Base-by-base conservation (phyloP, 2,329 filamentous ascomycete genomes). In the Alternaria gansuensis region DNA sequence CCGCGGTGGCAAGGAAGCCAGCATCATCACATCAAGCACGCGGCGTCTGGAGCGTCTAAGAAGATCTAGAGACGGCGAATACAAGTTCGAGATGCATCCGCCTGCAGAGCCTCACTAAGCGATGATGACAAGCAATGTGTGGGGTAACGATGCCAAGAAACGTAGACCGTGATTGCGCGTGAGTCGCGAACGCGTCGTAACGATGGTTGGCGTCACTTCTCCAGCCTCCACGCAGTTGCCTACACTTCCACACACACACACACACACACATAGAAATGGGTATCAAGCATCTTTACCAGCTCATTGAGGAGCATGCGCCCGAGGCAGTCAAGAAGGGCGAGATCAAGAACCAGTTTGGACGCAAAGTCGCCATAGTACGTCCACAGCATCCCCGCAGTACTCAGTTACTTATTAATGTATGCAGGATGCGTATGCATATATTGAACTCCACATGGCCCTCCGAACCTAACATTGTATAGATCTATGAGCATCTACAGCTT, bases 401-500 rank as follows among this genome's bases (percentile, higher is more conserved):
- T 4, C n/a, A 11, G 31, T 8, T 43, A 36, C 17, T 33, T 34
- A 54, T 72, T 74, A 60, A 73, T 74, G 69, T 63, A 44, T 43
- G 5, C 57, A 82, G 80, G 81, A 83, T 79, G 81, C 81, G 81
- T 82, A 78, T 59, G 77, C 55, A 52, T 21, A 45, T 5, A 9
- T 4, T 21, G 2, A 36, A 17, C 29, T 21, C 21, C 8, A 13
- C 7, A 28, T 3, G n/a, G 31, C 9, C 45, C 13, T 39, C 28
- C 26, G 3, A 50, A 39, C 29, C 69, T 68, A 65, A 71, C 49
- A 23, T 13, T 31, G 26, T 50, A 59, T 71, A 91, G 89, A 44
- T 99, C 95, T 46, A 99, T 99, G 95, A 96, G 92, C 80, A 93
- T 99, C 74, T 99, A 99, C 85, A 96, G 92, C 79, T 99, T 99